Base-by-base conservation (phyloP, 352 stramenopile genomes). In the Phytophthora melonis region DNA sequence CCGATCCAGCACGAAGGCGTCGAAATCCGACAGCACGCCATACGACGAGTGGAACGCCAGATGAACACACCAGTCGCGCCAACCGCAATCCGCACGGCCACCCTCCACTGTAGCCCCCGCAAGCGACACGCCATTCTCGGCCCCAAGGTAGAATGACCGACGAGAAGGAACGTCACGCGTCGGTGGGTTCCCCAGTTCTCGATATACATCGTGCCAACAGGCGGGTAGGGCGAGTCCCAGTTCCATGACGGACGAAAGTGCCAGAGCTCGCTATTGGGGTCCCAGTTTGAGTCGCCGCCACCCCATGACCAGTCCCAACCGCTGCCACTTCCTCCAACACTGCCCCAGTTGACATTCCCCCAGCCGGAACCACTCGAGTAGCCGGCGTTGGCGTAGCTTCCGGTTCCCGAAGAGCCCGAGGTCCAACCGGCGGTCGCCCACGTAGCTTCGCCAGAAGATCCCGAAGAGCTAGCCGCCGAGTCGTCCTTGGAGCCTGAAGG, bases 1-100 rank as follows among this genome's bases (percentile, higher is more conserved):
- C 21, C 78, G 82, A 67, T 86, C 80, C 19, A 89, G 19, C 52
- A 86, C 78, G 27, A 89, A 87, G 27, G 78, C 80, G 47, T 89
- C 82, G 34, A 89, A 83, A 23, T 79, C 75, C 21, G 68, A 78
- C 60, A 86, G 63, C n/a, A 81, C 77, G 18, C 82, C 82, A 41
- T 83, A 89, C 36, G 78, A 78, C 41, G 82, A 86, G 34, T 80
- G 70, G 57, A 87, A 83, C 11, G 74, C 67, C 53, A 89, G 1
- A 57, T 83, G 68, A 19, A 75, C 63, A 56, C 68, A 75, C 68
- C 68, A 75, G 53, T 71, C 63, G 16, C 41, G 45, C 34, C 41
- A 47, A 4, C 45, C 50, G 23, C 62, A 72, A 57, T 67, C 63
- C 21, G 49, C 49, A 45, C 21, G 63, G 8, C 61, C 68, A 59